Evolutionary conservation across 192 early-diverging fungal genomes (phyloP), one percentile per base, ranked within the genome.

Genomic region (Diversispora epigaea): DNA sequence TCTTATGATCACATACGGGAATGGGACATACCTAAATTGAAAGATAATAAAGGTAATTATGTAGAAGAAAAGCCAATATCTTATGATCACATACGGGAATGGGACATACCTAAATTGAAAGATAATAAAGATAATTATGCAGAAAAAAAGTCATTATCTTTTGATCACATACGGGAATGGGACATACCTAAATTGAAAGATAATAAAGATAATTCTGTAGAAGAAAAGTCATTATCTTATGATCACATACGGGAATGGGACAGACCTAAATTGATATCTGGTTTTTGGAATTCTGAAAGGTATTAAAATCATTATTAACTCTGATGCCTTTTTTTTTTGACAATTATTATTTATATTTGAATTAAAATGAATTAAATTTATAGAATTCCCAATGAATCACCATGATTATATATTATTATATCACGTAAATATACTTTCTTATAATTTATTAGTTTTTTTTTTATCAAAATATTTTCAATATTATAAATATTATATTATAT

Each of bases 1-100:
- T 11, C 14, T 62, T 61, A 61, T 61, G 22, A 61, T 32, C 5
- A 17, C 8, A n/a, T 64, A 15, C 62, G 62, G 6, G 62, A 64
- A 64, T 64, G 62, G 62, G 62, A 64, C n/a, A 64, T 15, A 43
- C 62, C 62, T 17, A 64, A 64, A 64, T 64, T 64, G 19, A n/a
- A 62, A 32, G 60, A 63, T 63, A 0, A 9, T 12, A 63, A 63
- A 44, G 3, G 6, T 64, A 43, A 17, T 44, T 71, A 52, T 50
- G 47, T 56, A 41, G 39, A 15, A 40, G 54, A 71, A 44, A 64
- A 17, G 4, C 14, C 22, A 41, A 41, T 14, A 62, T 9, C 10
- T 62, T 61, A 61, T 61, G 22, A 61, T 32, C 3, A 17, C 8
- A n/a, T 64, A 15, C 62, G 62, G 6, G 62, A 64, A 64, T 64